Base-by-base conservation (phyloP, 495 filamentous ascomycete species). In the Daldinia caldariorum region DNA sequence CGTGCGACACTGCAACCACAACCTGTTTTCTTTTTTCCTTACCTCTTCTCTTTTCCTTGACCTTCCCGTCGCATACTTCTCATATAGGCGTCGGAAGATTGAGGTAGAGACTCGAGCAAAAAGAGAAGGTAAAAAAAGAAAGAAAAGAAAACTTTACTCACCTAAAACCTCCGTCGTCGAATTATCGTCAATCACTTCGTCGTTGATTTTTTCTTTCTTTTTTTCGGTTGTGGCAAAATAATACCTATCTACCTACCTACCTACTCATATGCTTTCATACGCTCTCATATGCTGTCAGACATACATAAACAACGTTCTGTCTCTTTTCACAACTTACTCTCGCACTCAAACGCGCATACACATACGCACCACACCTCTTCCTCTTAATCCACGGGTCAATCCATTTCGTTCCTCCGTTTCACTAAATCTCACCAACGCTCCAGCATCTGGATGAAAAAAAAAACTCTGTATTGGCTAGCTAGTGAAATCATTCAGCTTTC, bases 401-500 rank as follows among this genome's bases (percentile, higher is more conserved):
- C 56, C 49, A 56, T 66, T 57, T 45, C 34, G 58, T 49, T 45
- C 57, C 62, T 56, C 57, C 49, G 14, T 61, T 35, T 60, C 31
- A 14, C 18, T 29, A 56, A 51, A 56, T 66, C 65, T 68, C 53
- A 68, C 70, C 59, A 67, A 67, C 62, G 59, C 34, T 34, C 54
- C 50, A 57, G 58, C 51, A 66, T 31, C 56, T 53, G 64, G 56
- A 65, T 53, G 70, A 66, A 55, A 56, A n/a, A n/a, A n/a, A n/a
- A n/a, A n/a, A n/a, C n/a, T n/a, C 63, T 57, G 51, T 45, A 31
- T 63, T 53, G 26, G 26, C 26, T 26, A 49, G 43, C 49, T 66
- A 69, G 70, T 60, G 70, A 72, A 65, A 72, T 72, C 70, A 54
- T 66, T 66, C 65, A 66, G 56, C 61, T 37, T 61, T 47, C 34